Conservation (phyloP, 2,329 filamentous ascomycete genomes). For the Talaromyces pinophilus region DNA sequence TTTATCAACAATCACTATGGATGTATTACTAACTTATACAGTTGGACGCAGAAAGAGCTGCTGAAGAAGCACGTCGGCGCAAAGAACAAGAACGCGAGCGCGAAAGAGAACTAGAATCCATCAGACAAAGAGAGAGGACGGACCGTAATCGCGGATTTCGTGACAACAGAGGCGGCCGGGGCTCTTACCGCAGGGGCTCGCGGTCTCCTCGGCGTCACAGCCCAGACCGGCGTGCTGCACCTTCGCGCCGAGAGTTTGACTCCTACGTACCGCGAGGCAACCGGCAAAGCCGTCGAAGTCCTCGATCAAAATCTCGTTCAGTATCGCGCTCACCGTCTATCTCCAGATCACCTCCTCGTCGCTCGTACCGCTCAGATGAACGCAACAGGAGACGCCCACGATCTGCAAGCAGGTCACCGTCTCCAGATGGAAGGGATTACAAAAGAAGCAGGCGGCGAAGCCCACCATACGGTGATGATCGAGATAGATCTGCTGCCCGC, state of each 20-base stretch:
- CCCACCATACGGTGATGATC: conserved; percentile 47
- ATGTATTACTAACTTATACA: conserved; percentile 37
- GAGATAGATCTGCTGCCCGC: conserved; percentile 52
- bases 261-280: conserved; percentile 57
- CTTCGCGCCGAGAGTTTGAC: conserved; percentile 55
- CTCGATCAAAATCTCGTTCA: conserved; percentile 36
- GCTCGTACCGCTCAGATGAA: conserved; percentile 31
- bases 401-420: conserved; percentile 42
- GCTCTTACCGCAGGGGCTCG: conserved; percentile 46
- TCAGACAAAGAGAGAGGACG: conserved; percentile 59
- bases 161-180: conserved; percentile 38
- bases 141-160: conserved; percentile 41
- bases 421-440: conserved; percentile 40
- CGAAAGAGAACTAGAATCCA: conserved; percentile 68
- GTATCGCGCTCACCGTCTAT: conserved; percentile 34
- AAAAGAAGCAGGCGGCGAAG: conserved; percentile 40
- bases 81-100: conserved; percentile 71
- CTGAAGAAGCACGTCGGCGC: conserved; percentile 70
- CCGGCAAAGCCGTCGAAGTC: conserved; percentile 42
- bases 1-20: too few species aligned
- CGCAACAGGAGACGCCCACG: conserved; percentile 37
- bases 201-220: conserved; percentile 54
- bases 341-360: conserved; percentile 36
- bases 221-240: conserved; percentile 47
- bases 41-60: conserved; percentile 80